A percentile compares a stretch with the other conserved stretches of the same genome.
These are phyloP conservation scores for Phytophthora chlamydospora DNA, from an alignment of 352 stramenopile genomes.

Conservation along the genomic window DNA sequence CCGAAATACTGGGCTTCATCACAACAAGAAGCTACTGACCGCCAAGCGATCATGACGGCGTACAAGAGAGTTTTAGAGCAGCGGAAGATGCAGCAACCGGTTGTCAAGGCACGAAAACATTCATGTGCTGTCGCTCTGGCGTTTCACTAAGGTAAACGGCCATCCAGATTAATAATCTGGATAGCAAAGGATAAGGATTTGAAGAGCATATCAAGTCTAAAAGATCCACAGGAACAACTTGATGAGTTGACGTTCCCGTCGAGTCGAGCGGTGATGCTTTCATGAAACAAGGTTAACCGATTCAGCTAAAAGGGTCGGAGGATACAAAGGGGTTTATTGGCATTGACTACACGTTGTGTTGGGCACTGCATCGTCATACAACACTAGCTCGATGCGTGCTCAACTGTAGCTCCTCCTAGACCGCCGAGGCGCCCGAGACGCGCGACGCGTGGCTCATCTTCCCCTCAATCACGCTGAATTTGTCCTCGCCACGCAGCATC, in stretches of 20 bases:
- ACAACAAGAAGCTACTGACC: conserved; percentile 20
- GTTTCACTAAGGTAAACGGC: too few species aligned
- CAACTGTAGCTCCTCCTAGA: conserved; percentile 20
- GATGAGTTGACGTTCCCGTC: not conserved
- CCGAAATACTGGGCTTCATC: conserved; percentile 33
- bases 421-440: conserved; percentile 21
- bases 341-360: too few species aligned
- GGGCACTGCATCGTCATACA: conserved; percentile 8
- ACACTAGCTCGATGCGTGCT: not conserved
- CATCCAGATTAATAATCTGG: too few species aligned
- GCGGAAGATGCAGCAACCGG: conserved; percentile 1
- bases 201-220: too few species aligned
- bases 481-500: not conserved
- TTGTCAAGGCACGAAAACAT: conserved; percentile 12
- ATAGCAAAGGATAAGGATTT: too few species aligned
- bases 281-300: not conserved
- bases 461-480: conserved; percentile 1
- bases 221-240: too few species aligned
- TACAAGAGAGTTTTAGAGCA: conserved; percentile 28
- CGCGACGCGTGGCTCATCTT: conserved; percentile 26
- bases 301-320: not conserved
- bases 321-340: conserved; percentile 5
- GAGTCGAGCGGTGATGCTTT: not conserved
- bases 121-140: not conserved
- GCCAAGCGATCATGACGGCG: conserved; percentile 23